Evolutionary conservation across 768 basidiomycete species (phyloP).

Genomic region (Solioccasus polychromus): DNA sequence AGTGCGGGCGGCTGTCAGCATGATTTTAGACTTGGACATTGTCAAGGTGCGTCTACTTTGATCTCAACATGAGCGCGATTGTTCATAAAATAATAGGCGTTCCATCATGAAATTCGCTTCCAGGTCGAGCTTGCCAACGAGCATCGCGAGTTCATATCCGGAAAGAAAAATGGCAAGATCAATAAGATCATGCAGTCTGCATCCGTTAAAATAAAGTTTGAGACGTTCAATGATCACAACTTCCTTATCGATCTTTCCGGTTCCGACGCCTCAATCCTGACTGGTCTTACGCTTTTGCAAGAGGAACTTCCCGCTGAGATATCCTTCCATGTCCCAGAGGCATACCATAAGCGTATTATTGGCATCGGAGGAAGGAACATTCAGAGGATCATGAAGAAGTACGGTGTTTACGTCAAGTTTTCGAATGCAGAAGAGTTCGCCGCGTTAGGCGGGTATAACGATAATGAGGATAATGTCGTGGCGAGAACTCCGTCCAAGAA

Average conservation of each 20-base stretch:
- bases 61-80: background rate
- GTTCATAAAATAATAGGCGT: slow-evolving; percentile 48
- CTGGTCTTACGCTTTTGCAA: slow-evolving; percentile 85
- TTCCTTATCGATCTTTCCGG: slow-evolving; percentile 92
- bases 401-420: slow-evolving; percentile 99
- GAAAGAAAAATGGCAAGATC: slow-evolving; percentile 99
- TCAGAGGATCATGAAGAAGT: slow-evolving; percentile 99
- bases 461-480: slow-evolving; percentile 98
- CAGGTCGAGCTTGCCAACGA: slow-evolving; percentile 98
- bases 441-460: slow-evolving; percentile 88
- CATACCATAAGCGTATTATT: slow-evolving; percentile 98
- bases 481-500: slow-evolving; percentile 99
- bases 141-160: slow-evolving; percentile 97
- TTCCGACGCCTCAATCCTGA: slow-evolving; percentile 77
- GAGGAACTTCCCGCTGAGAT: slow-evolving; percentile 99
- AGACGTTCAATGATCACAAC: slow-evolving; percentile 95
- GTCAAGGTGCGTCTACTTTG: slow-evolving; percentile 61
- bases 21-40: slow-evolving; percentile 88
- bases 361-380: slow-evolving; percentile 98
- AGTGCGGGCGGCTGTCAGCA: slow-evolving; percentile 78
- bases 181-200: slow-evolving; percentile 99
- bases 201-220: slow-evolving; percentile 97
- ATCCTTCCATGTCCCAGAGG: slow-evolving; percentile 97
- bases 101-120: slow-evolving; percentile 97
- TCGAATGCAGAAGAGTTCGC: slow-evolving; percentile 98